These are phyloP conservation scores for Henckelia pumila DNA, from an alignment of 257 asterid species.

Conservation along the genomic window DNA sequence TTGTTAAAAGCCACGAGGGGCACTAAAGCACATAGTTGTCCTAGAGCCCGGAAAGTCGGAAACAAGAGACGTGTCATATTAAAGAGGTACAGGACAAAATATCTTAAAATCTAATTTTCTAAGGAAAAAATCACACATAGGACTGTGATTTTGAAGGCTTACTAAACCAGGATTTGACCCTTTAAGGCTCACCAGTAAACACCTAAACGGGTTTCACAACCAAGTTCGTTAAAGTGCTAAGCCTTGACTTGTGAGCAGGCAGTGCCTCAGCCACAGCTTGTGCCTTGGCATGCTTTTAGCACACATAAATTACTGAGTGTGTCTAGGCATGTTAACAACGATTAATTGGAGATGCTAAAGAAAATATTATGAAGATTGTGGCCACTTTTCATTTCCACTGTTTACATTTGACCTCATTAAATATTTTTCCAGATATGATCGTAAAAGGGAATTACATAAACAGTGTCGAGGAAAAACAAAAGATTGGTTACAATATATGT, in stretches of 20 bases:
- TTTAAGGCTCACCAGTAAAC: background rate
- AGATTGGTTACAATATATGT: background rate
- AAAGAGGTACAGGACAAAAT: background rate
- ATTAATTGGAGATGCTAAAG: background rate
- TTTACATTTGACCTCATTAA: background rate
- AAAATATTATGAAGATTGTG: background rate
- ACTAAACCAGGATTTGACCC: background rate
- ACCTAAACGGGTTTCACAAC: background rate
- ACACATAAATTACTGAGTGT: background rate
- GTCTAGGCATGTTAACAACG: background rate
- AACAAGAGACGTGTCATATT: background rate
- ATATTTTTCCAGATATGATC: background rate
- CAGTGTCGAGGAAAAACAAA: background rate
- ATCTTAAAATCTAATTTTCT: too few species aligned
- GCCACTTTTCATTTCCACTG: background rate
- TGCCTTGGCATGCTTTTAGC: background rate
- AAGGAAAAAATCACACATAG: background rate
- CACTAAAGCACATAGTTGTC: background rate
- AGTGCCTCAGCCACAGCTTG: background rate
- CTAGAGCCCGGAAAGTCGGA: background rate
- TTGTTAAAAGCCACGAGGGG: background rate
- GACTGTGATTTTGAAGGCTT: background rate
- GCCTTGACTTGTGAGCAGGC: background rate
- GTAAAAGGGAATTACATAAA: background rate
- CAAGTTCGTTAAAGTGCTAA: background rate